Evolutionary conservation across 2,329 filamentous ascomycete genomes (phyloP).

Genomic region (Podosphaera xanthii): DNA sequence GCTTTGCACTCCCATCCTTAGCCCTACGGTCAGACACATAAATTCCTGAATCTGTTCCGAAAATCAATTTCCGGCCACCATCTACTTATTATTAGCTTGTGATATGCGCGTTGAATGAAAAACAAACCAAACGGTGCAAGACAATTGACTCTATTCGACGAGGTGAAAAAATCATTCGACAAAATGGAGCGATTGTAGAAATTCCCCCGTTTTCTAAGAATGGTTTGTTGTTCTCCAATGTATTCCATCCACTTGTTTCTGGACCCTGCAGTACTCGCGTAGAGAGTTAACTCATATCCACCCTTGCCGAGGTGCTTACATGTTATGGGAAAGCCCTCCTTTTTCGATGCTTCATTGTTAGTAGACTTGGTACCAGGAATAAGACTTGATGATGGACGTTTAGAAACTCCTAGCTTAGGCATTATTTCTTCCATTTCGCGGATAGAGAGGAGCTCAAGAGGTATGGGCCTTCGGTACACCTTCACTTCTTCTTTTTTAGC

Average conservation of each 20-base stretch:
- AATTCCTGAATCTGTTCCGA: slow-evolving; percentile 83
- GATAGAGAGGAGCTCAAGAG: slow-evolving; percentile 77
- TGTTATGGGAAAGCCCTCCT: slow-evolving; percentile 79
- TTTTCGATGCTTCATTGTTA: slow-evolving; percentile 31
- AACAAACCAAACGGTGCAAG: slow-evolving; percentile 68
- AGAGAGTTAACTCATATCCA: slow-evolving; percentile 80
- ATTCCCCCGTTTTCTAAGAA: slow-evolving; percentile 63
- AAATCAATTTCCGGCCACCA: slow-evolving; percentile 81
- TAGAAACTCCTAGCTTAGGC: slow-evolving; percentile 54
- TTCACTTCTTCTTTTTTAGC: slow-evolving; percentile 90
- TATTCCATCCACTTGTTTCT: slow-evolving; percentile 94
- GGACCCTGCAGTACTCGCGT: slow-evolving; percentile 62
- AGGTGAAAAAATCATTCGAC: slow-evolving; percentile 35
- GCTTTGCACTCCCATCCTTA: slow-evolving; percentile 50
- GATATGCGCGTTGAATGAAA: background rate
- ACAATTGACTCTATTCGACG: slow-evolving; percentile 72
- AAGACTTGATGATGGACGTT: slow-evolving; percentile 72
- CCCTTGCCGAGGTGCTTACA: slow-evolving; percentile 92
- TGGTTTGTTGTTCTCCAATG: slow-evolving; percentile 76
- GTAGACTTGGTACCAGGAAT: slow-evolving; percentile 35
- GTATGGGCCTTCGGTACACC: slow-evolving; percentile 85
- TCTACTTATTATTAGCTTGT: slow-evolving; percentile 28
- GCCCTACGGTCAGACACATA: slow-evolving; percentile 80
- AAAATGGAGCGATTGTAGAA: slow-evolving; percentile 61
- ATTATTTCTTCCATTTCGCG: slow-evolving; percentile 95